Percentiles rank a stretch among this genome's conserved stretches.
phyloP scores from a whole-genome alignment of 306 rosid genomes.

The Vigna radiata region DNA sequence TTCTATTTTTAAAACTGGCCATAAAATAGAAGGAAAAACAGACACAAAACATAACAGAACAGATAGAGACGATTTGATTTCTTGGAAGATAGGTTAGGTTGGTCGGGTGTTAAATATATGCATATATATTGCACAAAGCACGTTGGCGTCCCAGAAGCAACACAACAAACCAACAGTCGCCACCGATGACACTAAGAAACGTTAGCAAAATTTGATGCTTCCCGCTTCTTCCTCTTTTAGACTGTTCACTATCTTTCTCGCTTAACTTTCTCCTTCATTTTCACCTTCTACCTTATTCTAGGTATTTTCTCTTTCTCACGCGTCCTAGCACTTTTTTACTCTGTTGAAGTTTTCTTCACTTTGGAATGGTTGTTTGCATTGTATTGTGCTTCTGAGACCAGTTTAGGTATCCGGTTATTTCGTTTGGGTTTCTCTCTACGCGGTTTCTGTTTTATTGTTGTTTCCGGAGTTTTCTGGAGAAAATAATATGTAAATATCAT shows the following conservation, averaged over 20 bases:
- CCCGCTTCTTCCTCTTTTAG: constrained; percentile 36
- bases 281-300: constrained; percentile 8
- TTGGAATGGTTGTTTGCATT: not conserved
- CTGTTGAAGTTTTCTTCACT: no score
- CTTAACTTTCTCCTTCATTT: not conserved
- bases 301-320: not conserved
- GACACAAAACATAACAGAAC: not conserved
- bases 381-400: not conserved
- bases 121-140: not conserved
- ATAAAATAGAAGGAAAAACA: not conserved
- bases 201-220: not conserved
- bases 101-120: not conserved
- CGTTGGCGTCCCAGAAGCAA: not conserved
- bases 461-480: not conserved
- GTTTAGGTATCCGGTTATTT: not conserved
- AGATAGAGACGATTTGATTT: not conserved
- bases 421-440: not conserved
- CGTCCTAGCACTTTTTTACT: not conserved
- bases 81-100: constrained; percentile 47
- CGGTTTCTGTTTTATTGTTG: constrained; percentile 23
- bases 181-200: not conserved
- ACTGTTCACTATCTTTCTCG: constrained; percentile 10
- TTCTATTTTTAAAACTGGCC: no score
- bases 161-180: constrained; percentile 20
- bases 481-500: constrained; percentile 12